These are phyloP conservation scores for Solanum clarkiae DNA, from an alignment of 257 asterid species.

Conservation along the genomic window DNA sequence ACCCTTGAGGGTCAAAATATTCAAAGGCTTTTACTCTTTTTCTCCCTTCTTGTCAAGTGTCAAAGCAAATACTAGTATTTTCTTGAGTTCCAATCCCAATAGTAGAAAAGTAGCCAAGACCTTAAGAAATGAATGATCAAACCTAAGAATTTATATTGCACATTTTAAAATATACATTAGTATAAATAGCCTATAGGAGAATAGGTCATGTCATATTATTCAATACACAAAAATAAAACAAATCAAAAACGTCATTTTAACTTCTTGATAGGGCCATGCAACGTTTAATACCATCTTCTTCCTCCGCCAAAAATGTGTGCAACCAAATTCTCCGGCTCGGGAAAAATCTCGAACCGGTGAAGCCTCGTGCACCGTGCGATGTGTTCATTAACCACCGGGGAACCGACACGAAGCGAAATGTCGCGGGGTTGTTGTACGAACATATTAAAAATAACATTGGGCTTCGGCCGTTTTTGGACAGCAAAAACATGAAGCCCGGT, in stretches of 20 bases:
- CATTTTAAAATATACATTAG: neutral
- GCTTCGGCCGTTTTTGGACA: slow-evolving; percentile 58
- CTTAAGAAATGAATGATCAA: slow-evolving; percentile 8
- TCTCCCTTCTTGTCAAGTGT: neutral
- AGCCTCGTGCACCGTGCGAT: slow-evolving; percentile 22
- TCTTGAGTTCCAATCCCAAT: slow-evolving; percentile 37
- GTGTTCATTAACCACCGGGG: slow-evolving; percentile 85
- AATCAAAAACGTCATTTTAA: neutral
- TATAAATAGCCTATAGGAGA: slow-evolving; percentile 13
- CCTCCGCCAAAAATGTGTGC: slow-evolving; percentile 16
- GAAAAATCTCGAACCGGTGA: neutral
- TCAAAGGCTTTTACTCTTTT: slow-evolving; percentile 43
- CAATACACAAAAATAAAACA: neutral
- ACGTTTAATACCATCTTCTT: slow-evolving; percentile 8
- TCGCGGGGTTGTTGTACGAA: slow-evolving; percentile 58
- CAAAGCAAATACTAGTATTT: slow-evolving; percentile 24
- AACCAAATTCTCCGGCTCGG: slow-evolving; percentile 11
- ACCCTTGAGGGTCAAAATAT: slow-evolving; percentile 24
- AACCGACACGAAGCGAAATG: slow-evolving; percentile 61
- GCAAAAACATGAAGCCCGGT: slow-evolving; percentile 83
- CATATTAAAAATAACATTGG: slow-evolving; percentile 28
- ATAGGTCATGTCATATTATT: neutral
- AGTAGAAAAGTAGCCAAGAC: slow-evolving; percentile 7
- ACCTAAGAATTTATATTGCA: neutral
- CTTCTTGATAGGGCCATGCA: slow-evolving; percentile 32